Conservation (phyloP, 371 early-diverging fungal species). For the Nematocida sp. region DNA sequence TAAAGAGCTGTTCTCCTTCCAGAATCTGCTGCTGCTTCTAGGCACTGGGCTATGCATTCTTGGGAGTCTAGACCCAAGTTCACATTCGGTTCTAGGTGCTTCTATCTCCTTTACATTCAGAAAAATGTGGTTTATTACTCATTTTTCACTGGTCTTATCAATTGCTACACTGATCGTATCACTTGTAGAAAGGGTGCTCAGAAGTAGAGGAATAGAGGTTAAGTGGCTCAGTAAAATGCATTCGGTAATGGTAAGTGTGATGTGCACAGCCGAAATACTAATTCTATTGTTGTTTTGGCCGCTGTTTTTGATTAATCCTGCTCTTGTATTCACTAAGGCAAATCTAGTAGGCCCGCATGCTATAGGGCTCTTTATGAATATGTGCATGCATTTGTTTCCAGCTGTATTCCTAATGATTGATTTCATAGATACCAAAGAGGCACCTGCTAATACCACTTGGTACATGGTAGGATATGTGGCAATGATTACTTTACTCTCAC, state of each 20-base stretch:
- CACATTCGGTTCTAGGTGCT: background rate
- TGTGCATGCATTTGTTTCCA: slow-evolving; percentile 13
- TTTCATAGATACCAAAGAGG: background rate
- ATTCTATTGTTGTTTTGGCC: slow-evolving; percentile 3
- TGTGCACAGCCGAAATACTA: background rate
- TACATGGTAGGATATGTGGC: too few relatives aligned
- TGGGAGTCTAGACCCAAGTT: background rate
- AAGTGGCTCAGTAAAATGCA: too few relatives aligned
- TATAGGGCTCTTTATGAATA: background rate
- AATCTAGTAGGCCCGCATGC: background rate
- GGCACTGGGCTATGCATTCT: background rate
- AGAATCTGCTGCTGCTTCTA: background rate
- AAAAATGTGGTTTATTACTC: slow-evolving; percentile 12
- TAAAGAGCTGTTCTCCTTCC: background rate
- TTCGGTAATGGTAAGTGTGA: background rate
- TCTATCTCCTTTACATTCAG: background rate
- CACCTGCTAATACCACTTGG: too few relatives aligned
- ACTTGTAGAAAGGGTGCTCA: too few relatives aligned
- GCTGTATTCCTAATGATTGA: background rate
- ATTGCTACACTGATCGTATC: background rate
- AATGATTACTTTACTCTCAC: too few relatives aligned
- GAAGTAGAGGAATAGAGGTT: too few relatives aligned
- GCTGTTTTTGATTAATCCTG: background rate
- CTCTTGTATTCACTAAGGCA: background rate
- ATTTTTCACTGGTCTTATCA: background rate